A percentile compares a stretch with the other conserved stretches of the same genome.
Conservation (phyloP, 2,329 filamentous ascomycete genomes). For the Cryphonectria carpinicola region DNA sequence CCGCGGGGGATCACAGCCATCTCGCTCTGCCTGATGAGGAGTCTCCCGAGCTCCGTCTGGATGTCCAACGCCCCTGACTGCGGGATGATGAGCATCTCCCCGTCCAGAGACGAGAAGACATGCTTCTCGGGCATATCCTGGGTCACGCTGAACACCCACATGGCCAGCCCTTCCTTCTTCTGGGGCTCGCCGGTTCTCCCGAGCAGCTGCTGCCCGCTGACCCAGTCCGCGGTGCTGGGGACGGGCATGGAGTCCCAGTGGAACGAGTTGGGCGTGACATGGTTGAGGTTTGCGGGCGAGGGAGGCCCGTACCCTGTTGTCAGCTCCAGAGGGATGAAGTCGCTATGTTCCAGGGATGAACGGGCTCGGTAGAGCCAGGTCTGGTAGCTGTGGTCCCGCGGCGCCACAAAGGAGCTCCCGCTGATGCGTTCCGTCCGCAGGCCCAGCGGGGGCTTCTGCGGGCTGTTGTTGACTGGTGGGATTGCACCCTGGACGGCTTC, state of each 20-base stretch:
- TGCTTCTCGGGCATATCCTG: conserved; percentile 67
- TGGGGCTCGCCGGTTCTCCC: conserved; percentile 72
- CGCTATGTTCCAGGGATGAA: conserved; percentile 50
- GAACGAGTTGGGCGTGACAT: conserved; percentile 16
- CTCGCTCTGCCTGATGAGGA: conserved; percentile 65
- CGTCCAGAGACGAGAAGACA: conserved; percentile 73
- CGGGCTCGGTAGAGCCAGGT: conserved; percentile 57
- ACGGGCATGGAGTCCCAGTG: conserved; percentile 68
- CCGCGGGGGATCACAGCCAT: conserved; percentile 67
- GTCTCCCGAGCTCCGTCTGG: conserved; percentile 64
- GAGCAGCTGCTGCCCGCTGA: conserved; percentile 59
- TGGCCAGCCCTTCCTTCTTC: conserved; percentile 69
- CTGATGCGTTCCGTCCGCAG: conserved; percentile 67
- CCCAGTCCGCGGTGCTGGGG: conserved; percentile 42
- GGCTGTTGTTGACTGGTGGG: conserved; percentile 65
- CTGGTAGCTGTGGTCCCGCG: conserved; percentile 54
- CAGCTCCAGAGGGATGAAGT: conserved; percentile 50
- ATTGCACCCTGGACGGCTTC: conserved; percentile 66
- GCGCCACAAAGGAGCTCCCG: conserved; percentile 56
- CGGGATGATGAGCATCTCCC: conserved; percentile 67
- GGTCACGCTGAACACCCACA: conserved; percentile 70
- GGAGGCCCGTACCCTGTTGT: conserved; percentile 39
- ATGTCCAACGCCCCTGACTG: conserved; percentile 68
- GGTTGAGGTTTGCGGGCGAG: conserved; percentile 1
- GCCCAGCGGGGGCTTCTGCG: conserved; percentile 65